phyloP scores from a whole-genome alignment of 169 alveolate genomes.

The Besnoitia besnoiti region DNA sequence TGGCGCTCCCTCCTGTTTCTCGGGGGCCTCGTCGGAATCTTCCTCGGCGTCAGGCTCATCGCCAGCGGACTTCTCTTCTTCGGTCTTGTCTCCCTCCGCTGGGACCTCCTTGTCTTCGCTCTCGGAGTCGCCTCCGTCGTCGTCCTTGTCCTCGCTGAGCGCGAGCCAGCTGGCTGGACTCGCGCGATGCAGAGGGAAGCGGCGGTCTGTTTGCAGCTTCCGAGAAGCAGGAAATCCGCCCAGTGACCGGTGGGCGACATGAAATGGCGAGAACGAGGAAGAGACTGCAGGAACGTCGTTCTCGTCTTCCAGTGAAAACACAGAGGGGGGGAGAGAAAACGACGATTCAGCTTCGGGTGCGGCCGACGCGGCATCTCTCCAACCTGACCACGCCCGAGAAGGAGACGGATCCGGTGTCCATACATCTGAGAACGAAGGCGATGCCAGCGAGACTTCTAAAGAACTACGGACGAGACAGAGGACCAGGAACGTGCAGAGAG shows the following conservation, averaged over 20 bases:
- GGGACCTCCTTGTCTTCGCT: background rate
- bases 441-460: background rate
- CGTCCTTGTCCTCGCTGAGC: constrained; percentile 4
- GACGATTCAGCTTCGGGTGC: too few relatives aligned
- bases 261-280: background rate
- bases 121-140: background rate
- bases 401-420: background rate
- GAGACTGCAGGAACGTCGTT: background rate
- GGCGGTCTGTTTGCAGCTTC: too few relatives aligned
- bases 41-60: background rate
- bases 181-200: too few relatives aligned
- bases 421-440: background rate
- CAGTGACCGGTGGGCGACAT: background rate
- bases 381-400: background rate
- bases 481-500: background rate
- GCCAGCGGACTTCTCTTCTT: background rate
- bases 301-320: background rate
- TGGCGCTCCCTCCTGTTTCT: background rate
- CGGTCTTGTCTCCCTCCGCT: background rate
- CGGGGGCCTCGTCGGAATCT: background rate
- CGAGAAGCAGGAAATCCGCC: too few relatives aligned
- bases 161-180: background rate
- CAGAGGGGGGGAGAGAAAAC: background rate
- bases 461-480: constrained; percentile 2
- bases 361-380: background rate